These are phyloP conservation scores for Beta vulgaris DNA, from an alignment of 148 eudicot genomes.

Conservation along the genomic window DNA sequence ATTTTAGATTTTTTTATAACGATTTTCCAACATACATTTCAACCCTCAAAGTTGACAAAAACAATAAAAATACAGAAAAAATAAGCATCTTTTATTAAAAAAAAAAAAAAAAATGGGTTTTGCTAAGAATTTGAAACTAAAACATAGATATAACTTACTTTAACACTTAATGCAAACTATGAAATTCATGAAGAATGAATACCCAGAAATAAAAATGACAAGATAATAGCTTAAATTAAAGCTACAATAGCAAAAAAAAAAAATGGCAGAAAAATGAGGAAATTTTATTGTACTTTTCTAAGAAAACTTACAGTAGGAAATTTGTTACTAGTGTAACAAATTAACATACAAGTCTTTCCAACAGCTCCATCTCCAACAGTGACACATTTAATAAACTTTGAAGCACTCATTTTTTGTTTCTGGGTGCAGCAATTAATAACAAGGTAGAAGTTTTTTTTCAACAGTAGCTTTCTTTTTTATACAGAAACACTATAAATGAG, in stretches of 20 bases:
- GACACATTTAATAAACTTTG: conserved; percentile 98
- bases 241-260: not conserved
- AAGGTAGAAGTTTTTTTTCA: not conserved
- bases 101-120: conserved; percentile 8
- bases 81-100: not conserved
- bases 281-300: no score
- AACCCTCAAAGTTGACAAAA: not conserved
- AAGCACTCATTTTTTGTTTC: conserved; percentile 56
- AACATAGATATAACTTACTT: not conserved
- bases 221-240: conserved; percentile 8
- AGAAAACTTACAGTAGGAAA: conserved; percentile 87
- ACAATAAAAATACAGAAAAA: no score
- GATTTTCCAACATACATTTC: not conserved
- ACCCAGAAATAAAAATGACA: conserved; percentile 18
- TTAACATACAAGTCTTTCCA: conserved; percentile 96
- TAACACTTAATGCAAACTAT: not conserved
- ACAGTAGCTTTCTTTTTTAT: conserved; percentile 5
- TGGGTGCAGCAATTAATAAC: not conserved
- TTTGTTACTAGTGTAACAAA: conserved; percentile 96
- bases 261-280: no score
- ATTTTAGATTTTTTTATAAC: not conserved
- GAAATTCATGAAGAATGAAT: not conserved
- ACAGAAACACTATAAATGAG: conserved; percentile 5
- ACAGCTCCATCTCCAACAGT: conserved; percentile 99
- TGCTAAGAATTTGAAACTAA: not conserved